Evolutionary conservation across 2,329 filamentous ascomycete genomes (phyloP), one percentile per base, ranked within the genome.

Genomic region (Monilinia fructigena): DNA sequence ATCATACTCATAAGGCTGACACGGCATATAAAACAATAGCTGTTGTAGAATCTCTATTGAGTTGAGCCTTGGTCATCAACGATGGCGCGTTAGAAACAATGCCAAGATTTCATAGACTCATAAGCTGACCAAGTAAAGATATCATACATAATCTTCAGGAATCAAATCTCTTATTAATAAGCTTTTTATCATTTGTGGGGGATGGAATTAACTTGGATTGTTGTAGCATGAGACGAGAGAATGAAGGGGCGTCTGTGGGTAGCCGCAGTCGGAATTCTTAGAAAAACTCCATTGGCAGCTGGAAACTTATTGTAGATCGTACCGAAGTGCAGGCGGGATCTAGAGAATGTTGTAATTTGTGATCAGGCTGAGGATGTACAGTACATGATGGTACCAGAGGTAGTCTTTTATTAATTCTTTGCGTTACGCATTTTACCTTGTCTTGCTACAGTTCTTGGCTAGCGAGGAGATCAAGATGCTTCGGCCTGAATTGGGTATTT

Each of bases 181-280:
- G 28, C 28, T 40, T 50, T 48, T 50, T 50, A 35, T 23, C 23
- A 26, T 2, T 50, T 60, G 58, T 50, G 45, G 45, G 45, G 28
- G n/a, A 38, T 20, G 8, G 14, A 38, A 28, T 23, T 50, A 26
- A 50, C 23, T 64, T 64, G 48, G 60, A 55, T 50, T 50, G 62
- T 56, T 63, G 55, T 35, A 14, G 48, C 31, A 31, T 35, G 38
- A 55, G 62, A 35, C 53, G 26, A 65, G 35, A 61, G 47, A 45
- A 47, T 60, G 47, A 61, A 42, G 63, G 63, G 58, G 42, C 26
- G 50, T 40, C 47, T 65, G 55, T 65, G 63, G 55, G 55, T 65
- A 53, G 47, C 63, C 35, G 45, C 38, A 53, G 31, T 65, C 55
- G 55, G 63, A 26, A 35, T 54, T 65, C 40, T 28, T 35, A 45